Base-by-base conservation (phyloP, 805 yeast genomes). In the Metschnikowia picachoensis region DNA sequence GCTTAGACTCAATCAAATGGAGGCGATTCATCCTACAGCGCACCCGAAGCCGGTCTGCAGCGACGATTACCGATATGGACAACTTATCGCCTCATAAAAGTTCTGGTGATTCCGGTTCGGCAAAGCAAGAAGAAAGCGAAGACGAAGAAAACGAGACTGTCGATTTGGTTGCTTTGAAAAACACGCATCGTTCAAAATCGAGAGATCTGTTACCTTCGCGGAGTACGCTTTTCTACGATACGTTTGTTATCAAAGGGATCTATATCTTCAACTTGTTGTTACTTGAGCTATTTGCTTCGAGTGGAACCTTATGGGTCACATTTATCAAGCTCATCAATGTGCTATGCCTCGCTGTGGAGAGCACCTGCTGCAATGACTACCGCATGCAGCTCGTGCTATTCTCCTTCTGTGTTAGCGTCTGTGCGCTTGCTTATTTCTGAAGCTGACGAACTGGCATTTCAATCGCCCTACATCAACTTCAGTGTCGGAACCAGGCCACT, bases 1-100 rank as follows among this genome's bases (percentile, higher is more conserved):
- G 25, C 39, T 49, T 66, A 44, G 59, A 58, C 3, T 43, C 46
- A 9, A 61, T 66, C 53, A 61, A 58, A 39, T 47, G 56, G 55
- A 42, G 41, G 0, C 35, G 45, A 30, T 35, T 56, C 45, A 30
- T 43, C 39, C 10, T 29, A 29, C 15, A 35, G 17, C 31, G 49
- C 47, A 37, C 57, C 52, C 31, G 58, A 50, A 32, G 57, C 56
- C 48, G 48, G 53, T 25, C 59, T 51, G 47, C 61, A 56, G 49
- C 45, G 12, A 50, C 44, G 5, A 46, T 50, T 17, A 28, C 35
- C 20, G 51, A 50, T 30, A 33, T 50, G 51, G 17, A 30, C 17
- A 33, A 33, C 11, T 14, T 16, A 14, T 14, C 36, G 12, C 17
- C 36, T 16, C 3, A 32, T 16, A 41, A 41, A n/a, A 41, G 33